Percentiles rank a stretch among this genome's conserved stretches.
Conservation (phyloP, 495 filamentous ascomycete genomes). For the Jackrogersella minutella region DNA sequence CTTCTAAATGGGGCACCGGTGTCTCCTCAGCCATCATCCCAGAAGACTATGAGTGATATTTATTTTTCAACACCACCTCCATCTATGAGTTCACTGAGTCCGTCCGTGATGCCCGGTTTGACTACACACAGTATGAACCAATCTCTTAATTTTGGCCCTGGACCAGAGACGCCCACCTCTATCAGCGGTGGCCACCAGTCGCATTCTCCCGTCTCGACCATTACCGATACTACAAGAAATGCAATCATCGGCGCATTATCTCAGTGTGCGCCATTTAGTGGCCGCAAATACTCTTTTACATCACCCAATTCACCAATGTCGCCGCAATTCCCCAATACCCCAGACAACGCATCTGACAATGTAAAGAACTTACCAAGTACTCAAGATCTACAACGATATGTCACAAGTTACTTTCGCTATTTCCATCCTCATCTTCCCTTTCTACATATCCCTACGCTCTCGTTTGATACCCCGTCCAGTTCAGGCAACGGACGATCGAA, state of each 20-base stretch:
- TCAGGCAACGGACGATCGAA: constrained; percentile 68
- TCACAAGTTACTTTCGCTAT: constrained; percentile 89
- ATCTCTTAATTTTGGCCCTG: constrained; percentile 66
- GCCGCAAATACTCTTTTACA: constrained; percentile 79
- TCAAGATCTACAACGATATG: constrained; percentile 90
- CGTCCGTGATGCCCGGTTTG: constrained; percentile 58
- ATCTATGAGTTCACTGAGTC: constrained; percentile 70
- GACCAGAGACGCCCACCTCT: constrained; percentile 74
- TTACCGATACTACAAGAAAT: constrained; percentile 93
- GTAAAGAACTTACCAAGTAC: constrained; percentile 75
- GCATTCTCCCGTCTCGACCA: constrained; percentile 67
- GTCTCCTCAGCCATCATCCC: constrained; percentile 66
- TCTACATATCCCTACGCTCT: constrained; percentile 88
- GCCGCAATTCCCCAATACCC: constrained; percentile 57
- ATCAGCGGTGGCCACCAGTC: constrained; percentile 68
- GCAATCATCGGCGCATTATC: constrained; percentile 83
- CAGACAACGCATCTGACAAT: constrained; percentile 60
- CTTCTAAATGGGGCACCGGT: constrained; percentile 66
- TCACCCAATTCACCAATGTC: constrained; percentile 71
- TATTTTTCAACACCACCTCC: constrained; percentile 70
- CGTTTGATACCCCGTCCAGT: constrained; percentile 82
- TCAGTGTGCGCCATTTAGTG: constrained; percentile 75
- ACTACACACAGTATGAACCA: constrained; percentile 64
- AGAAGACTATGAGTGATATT: constrained; percentile 60
- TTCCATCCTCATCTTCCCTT: constrained; percentile 97